phyloP scores from a whole-genome alignment of 2,329 filamentous ascomycete genomes.

The Hymenoscyphus albidus region DNA sequence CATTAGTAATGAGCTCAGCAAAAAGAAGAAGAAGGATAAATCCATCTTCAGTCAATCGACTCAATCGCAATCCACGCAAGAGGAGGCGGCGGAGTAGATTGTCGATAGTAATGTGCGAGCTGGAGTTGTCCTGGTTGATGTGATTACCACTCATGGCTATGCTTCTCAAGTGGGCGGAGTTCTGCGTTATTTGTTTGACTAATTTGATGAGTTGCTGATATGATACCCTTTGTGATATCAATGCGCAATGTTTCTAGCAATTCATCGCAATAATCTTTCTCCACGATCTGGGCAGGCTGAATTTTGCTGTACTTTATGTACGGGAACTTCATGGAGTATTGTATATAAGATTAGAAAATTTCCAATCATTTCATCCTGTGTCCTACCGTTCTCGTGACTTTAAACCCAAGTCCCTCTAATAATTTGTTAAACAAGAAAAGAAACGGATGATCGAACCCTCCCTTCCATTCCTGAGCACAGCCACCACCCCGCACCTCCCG shows the following conservation, averaged over 20 bases:
- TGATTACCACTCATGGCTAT: background rate
- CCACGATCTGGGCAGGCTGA: background rate
- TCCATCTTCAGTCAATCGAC: constrained; percentile 2
- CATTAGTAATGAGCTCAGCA: background rate
- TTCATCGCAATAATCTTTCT: background rate
- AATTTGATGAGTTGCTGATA: background rate
- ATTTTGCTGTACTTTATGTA: background rate
- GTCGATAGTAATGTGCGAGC: background rate
- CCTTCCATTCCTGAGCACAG: too few species aligned
- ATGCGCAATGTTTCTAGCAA: background rate
- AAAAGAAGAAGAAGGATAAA: background rate
- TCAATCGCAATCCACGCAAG: background rate
- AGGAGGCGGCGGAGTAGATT: background rate
- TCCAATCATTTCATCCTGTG: background rate
- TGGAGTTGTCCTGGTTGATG: background rate
- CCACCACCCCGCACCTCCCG: too few species aligned
- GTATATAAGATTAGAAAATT: background rate
- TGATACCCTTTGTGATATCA: background rate
- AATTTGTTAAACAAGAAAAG: too few species aligned
- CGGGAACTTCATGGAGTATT: background rate
- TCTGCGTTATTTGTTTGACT: background rate
- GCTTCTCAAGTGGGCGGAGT: background rate
- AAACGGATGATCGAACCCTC: too few species aligned
- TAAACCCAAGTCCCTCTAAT: too few species aligned
- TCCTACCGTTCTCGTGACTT: too few species aligned